Conservation (phyloP, 2,329 filamentous ascomycete species). For the Monilinia vaccinii-corymbosi region DNA sequence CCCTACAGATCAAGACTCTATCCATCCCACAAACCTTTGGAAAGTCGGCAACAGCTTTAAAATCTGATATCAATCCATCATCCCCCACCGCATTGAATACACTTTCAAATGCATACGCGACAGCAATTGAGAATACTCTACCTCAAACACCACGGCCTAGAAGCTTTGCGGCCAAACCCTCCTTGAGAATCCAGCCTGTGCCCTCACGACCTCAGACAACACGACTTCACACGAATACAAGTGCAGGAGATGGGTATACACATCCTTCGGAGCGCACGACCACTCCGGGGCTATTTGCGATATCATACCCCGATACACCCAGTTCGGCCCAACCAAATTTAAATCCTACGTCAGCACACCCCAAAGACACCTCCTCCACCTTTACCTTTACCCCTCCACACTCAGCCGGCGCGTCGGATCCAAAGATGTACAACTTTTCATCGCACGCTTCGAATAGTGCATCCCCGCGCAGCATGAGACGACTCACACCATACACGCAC, state of each 20-base stretch:
- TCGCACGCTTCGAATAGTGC: conserved; percentile 17
- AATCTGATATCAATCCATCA: conserved; percentile 41
- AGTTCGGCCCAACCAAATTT: conserved; percentile 21
- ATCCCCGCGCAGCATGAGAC: conserved; percentile 33
- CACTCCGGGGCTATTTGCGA: conserved; percentile 28
- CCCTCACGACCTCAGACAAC: conserved; percentile 14
- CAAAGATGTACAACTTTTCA: conserved; percentile 24
- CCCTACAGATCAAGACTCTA: conserved; percentile 44
- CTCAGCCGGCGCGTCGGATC: conserved; percentile 23
- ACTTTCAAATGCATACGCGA: conserved; percentile 55
- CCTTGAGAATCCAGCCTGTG: conserved; percentile 28
- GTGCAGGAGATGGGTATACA: conserved; percentile 15
- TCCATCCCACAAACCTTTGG: conserved; percentile 33
- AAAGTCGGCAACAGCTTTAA: conserved; percentile 36
- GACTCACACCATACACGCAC: conserved; percentile 45
- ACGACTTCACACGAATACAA: conserved; percentile 26
- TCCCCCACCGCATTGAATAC: conserved; percentile 59
- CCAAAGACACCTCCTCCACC: conserved; percentile 15
- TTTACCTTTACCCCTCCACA: conserved; percentile 29
- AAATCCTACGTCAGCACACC: conserved; percentile 14
- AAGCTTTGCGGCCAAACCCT: conserved; percentile 32
- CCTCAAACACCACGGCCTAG: conserved; percentile 33
- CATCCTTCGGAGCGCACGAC: conserved; percentile 26
- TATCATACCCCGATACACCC: conserved; percentile 28
- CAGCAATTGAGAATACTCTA: conserved; percentile 50